These are phyloP conservation scores for Dalbergia cultrata DNA, from an alignment of 306 rosid genomes.

Conservation along the genomic window DNA sequence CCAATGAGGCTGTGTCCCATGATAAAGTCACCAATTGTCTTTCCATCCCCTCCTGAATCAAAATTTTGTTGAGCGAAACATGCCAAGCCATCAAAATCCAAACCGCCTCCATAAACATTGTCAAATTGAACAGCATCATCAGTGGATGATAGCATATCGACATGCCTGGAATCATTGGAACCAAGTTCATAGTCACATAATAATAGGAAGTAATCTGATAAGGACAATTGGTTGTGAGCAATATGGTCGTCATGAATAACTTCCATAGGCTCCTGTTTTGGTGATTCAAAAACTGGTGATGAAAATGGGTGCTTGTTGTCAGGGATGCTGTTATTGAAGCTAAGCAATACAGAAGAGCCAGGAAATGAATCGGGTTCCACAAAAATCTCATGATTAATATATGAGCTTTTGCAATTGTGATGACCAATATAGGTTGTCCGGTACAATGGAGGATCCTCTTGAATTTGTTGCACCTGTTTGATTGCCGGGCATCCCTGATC, in stretches of 20 bases:
- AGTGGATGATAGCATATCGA: background rate
- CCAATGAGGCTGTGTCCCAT: background rate
- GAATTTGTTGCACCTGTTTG: conserved; percentile 63
- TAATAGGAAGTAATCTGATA: background rate
- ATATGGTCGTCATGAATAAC: background rate
- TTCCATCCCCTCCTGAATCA: background rate
- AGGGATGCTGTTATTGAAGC: conserved; percentile 33
- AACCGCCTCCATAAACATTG: background rate
- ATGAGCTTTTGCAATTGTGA: conserved; percentile 55
- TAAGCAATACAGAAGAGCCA: conserved; percentile 38
- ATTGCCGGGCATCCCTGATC: conserved; percentile 63
- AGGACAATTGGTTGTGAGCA: background rate
- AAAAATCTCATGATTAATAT: conserved; percentile 37
- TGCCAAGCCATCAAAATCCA: background rate
- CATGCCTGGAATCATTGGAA: conserved; percentile 27
- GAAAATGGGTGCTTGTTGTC: conserved; percentile 5
- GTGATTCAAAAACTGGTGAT: background rate
- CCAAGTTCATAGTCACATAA: conserved; percentile 17
- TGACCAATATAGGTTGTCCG: conserved; percentile 56
- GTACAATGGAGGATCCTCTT: conserved; percentile 54
- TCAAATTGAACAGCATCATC: conserved; percentile 7
- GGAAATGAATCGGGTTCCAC: conserved; percentile 38
- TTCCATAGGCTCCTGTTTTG: conserved; percentile 18
- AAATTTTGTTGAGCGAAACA: background rate
- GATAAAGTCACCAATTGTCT: background rate